phyloP scores from a whole-genome alignment of 306 rosid genomes.

The Abrus pulchellus region DNA sequence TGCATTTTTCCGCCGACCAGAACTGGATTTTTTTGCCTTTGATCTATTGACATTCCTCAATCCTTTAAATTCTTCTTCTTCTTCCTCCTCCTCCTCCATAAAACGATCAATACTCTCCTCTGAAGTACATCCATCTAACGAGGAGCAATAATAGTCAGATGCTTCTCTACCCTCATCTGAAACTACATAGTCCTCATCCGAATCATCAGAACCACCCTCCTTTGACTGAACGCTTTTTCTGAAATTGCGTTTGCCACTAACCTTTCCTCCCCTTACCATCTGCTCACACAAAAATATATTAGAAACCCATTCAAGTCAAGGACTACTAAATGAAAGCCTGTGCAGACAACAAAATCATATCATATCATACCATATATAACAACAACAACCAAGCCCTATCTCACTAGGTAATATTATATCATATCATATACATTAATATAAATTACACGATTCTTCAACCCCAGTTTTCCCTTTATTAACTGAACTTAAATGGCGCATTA shows the following conservation, averaged over 20 bases:
- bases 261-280: slow-evolving; percentile 93
- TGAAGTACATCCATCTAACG: slow-evolving; percentile 69
- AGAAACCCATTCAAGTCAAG: slow-evolving; percentile 47
- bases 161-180: slow-evolving; percentile 72
- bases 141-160: slow-evolving; percentile 73
- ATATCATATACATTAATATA: slow-evolving; percentile 37
- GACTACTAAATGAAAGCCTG: slow-evolving; percentile 18
- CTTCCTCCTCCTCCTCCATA: slow-evolving; percentile 63
- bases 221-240: slow-evolving; percentile 60
- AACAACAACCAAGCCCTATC: too few relatives aligned
- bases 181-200: slow-evolving; percentile 93
- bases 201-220: slow-evolving; percentile 77
- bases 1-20: slow-evolving; percentile 34
- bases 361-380: neutral
- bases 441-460: slow-evolving; percentile 37
- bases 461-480: slow-evolving; percentile 30
- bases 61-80: slow-evolving; percentile 33
- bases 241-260: slow-evolving; percentile 57
- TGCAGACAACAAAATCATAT: slow-evolving; percentile 29
- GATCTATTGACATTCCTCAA: slow-evolving; percentile 61
- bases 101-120: slow-evolving; percentile 68
- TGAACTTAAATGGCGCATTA: slow-evolving; percentile 37
- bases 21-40: slow-evolving; percentile 50
- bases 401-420: too few relatives aligned
- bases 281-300: slow-evolving; percentile 58